A percentile compares a stretch with the other conserved stretches of the same genome.
Evolutionary conservation across 2,329 filamentous ascomycete genomes (phyloP).

Genomic region (Cadophora sp.): DNA sequence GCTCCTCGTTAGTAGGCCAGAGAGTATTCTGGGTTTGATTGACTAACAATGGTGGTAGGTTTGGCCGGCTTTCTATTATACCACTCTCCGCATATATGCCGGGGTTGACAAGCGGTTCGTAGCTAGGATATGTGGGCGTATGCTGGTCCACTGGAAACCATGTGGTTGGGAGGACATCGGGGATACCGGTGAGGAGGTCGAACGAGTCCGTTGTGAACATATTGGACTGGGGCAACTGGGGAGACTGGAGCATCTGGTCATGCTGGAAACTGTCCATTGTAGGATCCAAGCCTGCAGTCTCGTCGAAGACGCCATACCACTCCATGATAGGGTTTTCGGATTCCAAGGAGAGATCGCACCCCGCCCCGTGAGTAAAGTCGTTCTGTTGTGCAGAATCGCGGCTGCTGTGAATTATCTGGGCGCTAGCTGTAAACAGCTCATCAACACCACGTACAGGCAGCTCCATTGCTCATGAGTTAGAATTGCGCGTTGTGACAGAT

Average conservation of each 20-base stretch:
- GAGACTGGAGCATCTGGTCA: not conserved
- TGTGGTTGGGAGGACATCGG: not conserved
- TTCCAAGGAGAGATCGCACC: not conserved
- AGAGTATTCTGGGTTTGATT: not conserved
- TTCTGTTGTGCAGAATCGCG: not conserved
- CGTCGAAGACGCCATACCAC: not conserved
- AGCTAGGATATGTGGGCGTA: not conserved
- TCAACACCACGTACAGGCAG: not conserved
- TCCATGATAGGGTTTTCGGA: conserved; percentile 1
- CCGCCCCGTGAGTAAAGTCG: not conserved
- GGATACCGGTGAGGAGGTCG: not conserved
- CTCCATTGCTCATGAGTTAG: not conserved
- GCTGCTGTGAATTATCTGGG: not conserved
- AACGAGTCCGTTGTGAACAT: not conserved
- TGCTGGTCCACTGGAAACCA: not conserved
- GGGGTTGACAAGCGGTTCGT: not conserved
- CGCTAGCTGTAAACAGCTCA: not conserved
- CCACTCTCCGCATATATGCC: not conserved
- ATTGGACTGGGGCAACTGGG: not conserved
- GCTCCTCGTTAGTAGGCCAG: not conserved
- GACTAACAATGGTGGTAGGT: not conserved
- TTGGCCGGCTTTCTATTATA: not conserved
- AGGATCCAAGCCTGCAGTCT: not conserved
- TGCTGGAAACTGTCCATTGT: not conserved
- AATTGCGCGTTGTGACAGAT: not conserved